Base-by-base conservation (phyloP, 768 basidiomycete genomes). In the Lactifluus volemus region DNA sequence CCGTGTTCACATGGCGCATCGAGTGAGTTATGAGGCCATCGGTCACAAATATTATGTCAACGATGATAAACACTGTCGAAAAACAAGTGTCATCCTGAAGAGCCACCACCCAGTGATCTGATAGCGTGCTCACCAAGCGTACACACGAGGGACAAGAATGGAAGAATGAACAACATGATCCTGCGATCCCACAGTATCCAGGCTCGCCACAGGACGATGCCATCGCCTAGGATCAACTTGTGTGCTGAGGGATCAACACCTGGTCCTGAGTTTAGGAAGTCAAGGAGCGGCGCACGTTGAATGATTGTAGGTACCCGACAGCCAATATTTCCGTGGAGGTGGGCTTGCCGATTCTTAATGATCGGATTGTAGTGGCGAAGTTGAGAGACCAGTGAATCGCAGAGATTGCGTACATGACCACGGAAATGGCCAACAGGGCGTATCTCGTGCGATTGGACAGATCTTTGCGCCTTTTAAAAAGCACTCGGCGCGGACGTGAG, bases 201-300 rank as follows among this genome's bases (percentile, higher is more conserved):
- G 5, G 53, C 60, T 44, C 54, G 60, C 60, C 60, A 61, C 29
- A 61, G 14, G 15, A 61, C 60, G 21, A 61, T 57, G 11, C n/a
- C 54, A 12, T 56, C 49, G 30, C 54, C 36, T 19, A 57, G 41
- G 25, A 59, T n/a, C 5, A 38, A 53, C 58, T 59, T 45, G 25
- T 25, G 25, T n/a, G 4, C 17, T n/a, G 12, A 4, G 25, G 2
- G 19, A 25, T 47, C 19, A 47, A n/a, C 11, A 12, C 25, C 14
- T 11, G 38, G 10, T 12, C 41, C 41, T 1, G 17, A 15, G 25
- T 25, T 42, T 42, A 42, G 41, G 17, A 5, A 42, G 41, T 44
- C 44, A 44, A 38, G 11, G n/a, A 15, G 21, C 5, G 42, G 11
- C 58, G 32, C 45, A 59, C 58, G 38, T 53, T 59, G 12, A 59